These are phyloP conservation scores for Phytophthora syringae DNA, from an alignment of 352 stramenopile species.

Conservation along the genomic window DNA sequence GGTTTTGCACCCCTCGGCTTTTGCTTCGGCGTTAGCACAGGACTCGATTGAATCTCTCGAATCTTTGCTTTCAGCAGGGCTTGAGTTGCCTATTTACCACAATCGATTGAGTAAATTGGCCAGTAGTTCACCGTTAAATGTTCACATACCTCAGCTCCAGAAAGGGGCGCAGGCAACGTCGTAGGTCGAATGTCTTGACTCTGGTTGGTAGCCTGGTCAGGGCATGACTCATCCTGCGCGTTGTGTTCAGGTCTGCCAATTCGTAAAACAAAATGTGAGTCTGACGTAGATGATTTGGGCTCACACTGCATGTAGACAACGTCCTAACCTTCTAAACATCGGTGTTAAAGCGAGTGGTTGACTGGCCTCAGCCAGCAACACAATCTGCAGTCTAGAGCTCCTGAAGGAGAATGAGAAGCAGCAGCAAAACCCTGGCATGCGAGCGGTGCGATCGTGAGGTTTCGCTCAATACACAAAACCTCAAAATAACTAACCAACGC, in stretches of 20 bases:
- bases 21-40: slow-evolving; percentile 78
- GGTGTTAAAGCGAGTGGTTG: slow-evolving; percentile 7
- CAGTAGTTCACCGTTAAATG: neutral
- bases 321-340: slow-evolving; percentile 30
- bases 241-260: slow-evolving; percentile 42
- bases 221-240: slow-evolving; percentile 35
- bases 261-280: slow-evolving; percentile 3
- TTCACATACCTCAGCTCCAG: slow-evolving; percentile 53
- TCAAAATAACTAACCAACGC: slow-evolving; percentile 35
- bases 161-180: slow-evolving; percentile 56
- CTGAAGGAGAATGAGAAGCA: slow-evolving; percentile 25
- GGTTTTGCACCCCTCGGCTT: slow-evolving; percentile 80
- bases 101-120: neutral
- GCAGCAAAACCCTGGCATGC: neutral
- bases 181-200: slow-evolving; percentile 47
- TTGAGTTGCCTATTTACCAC: slow-evolving; percentile 50
- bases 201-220: slow-evolving; percentile 44
- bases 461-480: slow-evolving; percentile 7
- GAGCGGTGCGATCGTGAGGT: slow-evolving; percentile 11
- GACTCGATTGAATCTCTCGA: slow-evolving; percentile 79
- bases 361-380: slow-evolving; percentile 2
- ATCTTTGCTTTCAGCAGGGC: slow-evolving; percentile 75
- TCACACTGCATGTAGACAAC: neutral
- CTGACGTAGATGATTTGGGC: neutral
- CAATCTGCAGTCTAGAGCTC: slow-evolving; percentile 11